Evolutionary conservation across 345 rosid genomes (phyloP), one percentile per base, ranked within the genome.

Genomic region (Bruguiera sexangula): DNA sequence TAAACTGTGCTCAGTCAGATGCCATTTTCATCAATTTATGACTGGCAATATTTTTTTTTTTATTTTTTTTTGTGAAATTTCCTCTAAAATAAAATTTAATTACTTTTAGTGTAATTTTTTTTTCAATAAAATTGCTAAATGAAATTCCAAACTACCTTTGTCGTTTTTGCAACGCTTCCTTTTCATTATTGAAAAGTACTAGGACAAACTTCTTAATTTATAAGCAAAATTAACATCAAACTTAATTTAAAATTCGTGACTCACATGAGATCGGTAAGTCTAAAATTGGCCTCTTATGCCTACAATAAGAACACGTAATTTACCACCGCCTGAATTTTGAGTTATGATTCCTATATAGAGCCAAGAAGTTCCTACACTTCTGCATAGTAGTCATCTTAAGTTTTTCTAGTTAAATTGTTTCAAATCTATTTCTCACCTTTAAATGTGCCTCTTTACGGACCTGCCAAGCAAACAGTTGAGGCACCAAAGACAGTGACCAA

Each of bases 401-500:
- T 88, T 22, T 22, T 22, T 22, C 0, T 22, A 22, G 22, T 22
- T 22, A 22, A 22, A 22, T 22, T 30, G 97, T 97, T 79, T 89
- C 99, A 57, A 76, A 80, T 72, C 94, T 82, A 80, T 87, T 84
- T 79, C 87, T 89, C 82, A 91, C 99, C 22, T 22, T 22, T 0
- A 22, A 22, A 22, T 22, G 22, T 22, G 22, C 22, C 22, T 22
- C 22, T 22, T 96, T 85, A 24, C 87, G 81, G 24, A 82, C 83
- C 29, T 93, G 83, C 99, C 99, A 95, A 48, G 96, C 89, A 7
- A 96, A 91, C 6, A 95, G 80, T 84, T 88, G 92, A 58, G 99
- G 96, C 96, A 90, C 88, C 88, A 95, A 89, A 95, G 43, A 95
- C 75, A 75, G 97, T 95, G 61, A 90, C 86, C 86, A 95, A 69